These are phyloP conservation scores for Limtongozyma cylindracea DNA, from an alignment of 805 yeast genomes.

Conservation along the genomic window DNA sequence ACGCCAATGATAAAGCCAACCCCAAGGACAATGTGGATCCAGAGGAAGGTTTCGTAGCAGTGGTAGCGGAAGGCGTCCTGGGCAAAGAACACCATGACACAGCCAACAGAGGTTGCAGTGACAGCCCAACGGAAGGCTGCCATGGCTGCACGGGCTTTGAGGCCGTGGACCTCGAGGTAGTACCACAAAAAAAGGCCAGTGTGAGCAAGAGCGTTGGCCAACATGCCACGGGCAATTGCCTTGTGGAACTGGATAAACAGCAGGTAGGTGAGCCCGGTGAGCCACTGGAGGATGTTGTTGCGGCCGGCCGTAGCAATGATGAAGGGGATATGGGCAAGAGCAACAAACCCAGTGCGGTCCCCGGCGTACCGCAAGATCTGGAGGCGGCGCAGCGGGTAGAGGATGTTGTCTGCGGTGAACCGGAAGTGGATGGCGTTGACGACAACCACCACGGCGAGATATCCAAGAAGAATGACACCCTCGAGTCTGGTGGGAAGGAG, in stretches of 20 bases:
- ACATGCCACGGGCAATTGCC: conserved; percentile 2
- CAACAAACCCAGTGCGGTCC: conserved; percentile 2
- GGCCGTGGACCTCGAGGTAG: too few relatives aligned
- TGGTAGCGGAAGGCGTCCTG: conserved; percentile 3
- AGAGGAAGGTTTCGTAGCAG: conserved; percentile 5
- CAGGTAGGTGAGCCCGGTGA: conserved; percentile 3
- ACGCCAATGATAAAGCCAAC: conserved; percentile 4
- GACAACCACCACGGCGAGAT: not conserved
- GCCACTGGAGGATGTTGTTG: conserved; percentile 3
- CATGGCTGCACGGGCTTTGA: conserved; percentile 1
- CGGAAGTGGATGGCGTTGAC: not conserved
- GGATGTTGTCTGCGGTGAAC: conserved; percentile 1
- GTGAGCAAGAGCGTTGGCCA: conserved; percentile 2
- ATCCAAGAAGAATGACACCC: not conserved
- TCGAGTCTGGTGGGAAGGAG: not conserved
- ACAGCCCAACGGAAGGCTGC: conserved; percentile 2
- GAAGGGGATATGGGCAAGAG: conserved; percentile 2
- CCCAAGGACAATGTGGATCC: conserved; percentile 5
- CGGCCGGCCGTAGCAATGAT: conserved; percentile 3
- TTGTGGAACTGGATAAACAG: conserved; percentile 2
- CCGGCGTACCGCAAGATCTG: conserved; percentile 2
- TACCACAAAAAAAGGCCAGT: conserved; percentile 2
- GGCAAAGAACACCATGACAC: conserved; percentile 3
- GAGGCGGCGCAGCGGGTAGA: not conserved
- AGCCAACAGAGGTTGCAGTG: conserved; percentile 2